These are phyloP conservation scores for Verticillium dahliae DNA, from an alignment of 2,329 filamentous ascomycete species.

Conservation along the genomic window DNA sequence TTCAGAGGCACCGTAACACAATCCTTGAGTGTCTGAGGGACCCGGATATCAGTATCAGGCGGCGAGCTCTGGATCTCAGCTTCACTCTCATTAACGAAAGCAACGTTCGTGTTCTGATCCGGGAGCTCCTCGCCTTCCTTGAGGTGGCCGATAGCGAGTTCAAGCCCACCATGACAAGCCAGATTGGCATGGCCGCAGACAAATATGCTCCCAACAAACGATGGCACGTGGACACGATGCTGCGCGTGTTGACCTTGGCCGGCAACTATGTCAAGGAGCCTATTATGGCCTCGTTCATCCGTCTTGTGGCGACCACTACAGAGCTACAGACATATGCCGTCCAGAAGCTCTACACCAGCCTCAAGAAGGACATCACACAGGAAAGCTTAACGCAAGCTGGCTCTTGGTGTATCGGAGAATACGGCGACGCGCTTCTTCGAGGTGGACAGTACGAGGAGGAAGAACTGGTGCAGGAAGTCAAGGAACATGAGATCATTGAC, in stretches of 20 bases:
- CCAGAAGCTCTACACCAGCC: constrained; percentile 83
- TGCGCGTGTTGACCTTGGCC: constrained; percentile 85
- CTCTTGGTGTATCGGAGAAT: constrained; percentile 97
- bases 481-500: constrained; percentile 85
- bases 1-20: constrained; percentile 94
- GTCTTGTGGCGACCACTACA: constrained; percentile 87
- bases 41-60: constrained; percentile 94
- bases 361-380: constrained; percentile 96
- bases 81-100: constrained; percentile 97
- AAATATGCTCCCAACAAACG: constrained; percentile 93
- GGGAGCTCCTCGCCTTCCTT: constrained; percentile 89
- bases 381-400: constrained; percentile 90
- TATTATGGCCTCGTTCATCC: constrained; percentile 92
- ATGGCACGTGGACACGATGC: constrained; percentile 98
- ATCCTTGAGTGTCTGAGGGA: constrained; percentile 94
- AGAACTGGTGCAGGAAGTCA: constrained; percentile 73
- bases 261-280: constrained; percentile 98
- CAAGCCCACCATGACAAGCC: constrained; percentile 96
- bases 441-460: constrained; percentile 93
- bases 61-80: constrained; percentile 91
- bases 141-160: constrained; percentile 98
- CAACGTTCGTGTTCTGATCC: constrained; percentile 88
- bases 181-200: constrained; percentile 95
- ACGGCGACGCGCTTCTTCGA: constrained; percentile 80
- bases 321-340: constrained; percentile 95